Evolutionary conservation across 2,329 filamentous ascomycete species (phyloP), one percentile per base, ranked within the genome.

Genomic region (Xylaria sp.): DNA sequence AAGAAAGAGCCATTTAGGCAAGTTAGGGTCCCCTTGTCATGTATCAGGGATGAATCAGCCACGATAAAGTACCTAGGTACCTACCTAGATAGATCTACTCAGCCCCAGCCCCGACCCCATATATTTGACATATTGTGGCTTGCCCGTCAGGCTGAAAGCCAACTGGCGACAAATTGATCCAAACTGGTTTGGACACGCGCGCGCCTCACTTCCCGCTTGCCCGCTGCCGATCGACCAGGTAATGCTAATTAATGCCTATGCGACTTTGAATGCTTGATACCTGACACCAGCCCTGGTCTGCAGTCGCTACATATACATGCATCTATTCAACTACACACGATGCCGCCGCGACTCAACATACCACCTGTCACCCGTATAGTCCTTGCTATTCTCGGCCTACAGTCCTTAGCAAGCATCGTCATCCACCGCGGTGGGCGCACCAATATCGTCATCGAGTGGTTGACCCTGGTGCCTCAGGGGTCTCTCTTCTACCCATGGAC

Each of bases 401-500:
- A 97, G 81, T 97, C 94, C 61, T 82, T 96, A 74, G 86, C 97
- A 77, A 96, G 94, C 82, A 90, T 92, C 73, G 86, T 90, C 74
- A 89, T 97, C 70, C 88, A 91, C 82, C 91, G 89, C 86, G 44
- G 44, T 4, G 59, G 57, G 13, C 84, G 88, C 80, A 87, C 83
- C 75, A 85, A 86, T 78, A 90, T 91, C 73, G 88, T 93, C 74
- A 89, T 96, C 68, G 93, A 95, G 68, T 98, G 95, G 83, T 86
- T 99, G 68, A 92, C 92, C 63, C 87, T 98, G 70, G 89, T 98
- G 51, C 96, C 96, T 6, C 90, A 93, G 75, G 84, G 90, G 65
- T 95, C 94, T 66, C 83, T 97, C 67, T 87, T 93, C 76, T 97
- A 97, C 78, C 96, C 96, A 0, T 99, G 96, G 96, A 97, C 94